Percentiles rank a stretch among this genome's conserved stretches.
phyloP scores from a whole-genome alignment of 1,139 yeast genomes.

The Maudiozyma humilis region DNA sequence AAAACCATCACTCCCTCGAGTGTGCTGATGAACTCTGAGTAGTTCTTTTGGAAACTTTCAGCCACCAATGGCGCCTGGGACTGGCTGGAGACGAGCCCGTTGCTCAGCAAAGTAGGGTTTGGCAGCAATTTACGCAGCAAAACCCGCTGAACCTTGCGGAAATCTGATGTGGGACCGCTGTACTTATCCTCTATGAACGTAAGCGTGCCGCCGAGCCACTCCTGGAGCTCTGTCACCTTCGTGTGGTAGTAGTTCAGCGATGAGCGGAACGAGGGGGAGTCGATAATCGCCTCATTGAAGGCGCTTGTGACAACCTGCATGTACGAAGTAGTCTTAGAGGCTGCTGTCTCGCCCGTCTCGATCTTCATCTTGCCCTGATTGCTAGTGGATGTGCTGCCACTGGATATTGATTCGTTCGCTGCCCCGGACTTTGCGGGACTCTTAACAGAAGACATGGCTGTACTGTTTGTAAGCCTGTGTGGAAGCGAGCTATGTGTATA shows the following conservation, averaged over 20 bases:
- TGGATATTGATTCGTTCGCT: background rate
- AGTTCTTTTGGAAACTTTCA: constrained; percentile 47
- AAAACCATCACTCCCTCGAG: constrained; percentile 17
- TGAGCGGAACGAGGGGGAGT: constrained; percentile 87
- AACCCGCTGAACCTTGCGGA: constrained; percentile 41
- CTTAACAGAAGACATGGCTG: background rate
- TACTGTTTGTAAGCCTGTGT: too few relatives aligned
- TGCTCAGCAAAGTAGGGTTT: constrained; percentile 44
- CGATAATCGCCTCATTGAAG: constrained; percentile 84
- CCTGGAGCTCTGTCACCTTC: constrained; percentile 59
- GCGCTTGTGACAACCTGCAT: constrained; percentile 64
- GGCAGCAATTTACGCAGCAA: constrained; percentile 48
- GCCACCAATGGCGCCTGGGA: constrained; percentile 61
- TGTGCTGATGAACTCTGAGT: constrained; percentile 31
- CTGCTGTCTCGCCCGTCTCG: background rate
- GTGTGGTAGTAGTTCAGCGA: constrained; percentile 55
- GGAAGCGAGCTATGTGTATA: background rate
- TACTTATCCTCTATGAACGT: constrained; percentile 44
- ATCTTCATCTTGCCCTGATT: background rate
- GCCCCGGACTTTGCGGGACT: background rate
- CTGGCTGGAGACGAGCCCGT: constrained; percentile 60
- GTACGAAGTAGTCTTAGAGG: constrained; percentile 3
- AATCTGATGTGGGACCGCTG: constrained; percentile 44
- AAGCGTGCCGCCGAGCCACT: constrained; percentile 56
- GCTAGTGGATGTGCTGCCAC: background rate